Evolutionary conservation across 1,284 basidiomycete genomes (phyloP), one percentile per base, ranked within the genome.

Genomic region (Hemileia vastatrix): DNA sequence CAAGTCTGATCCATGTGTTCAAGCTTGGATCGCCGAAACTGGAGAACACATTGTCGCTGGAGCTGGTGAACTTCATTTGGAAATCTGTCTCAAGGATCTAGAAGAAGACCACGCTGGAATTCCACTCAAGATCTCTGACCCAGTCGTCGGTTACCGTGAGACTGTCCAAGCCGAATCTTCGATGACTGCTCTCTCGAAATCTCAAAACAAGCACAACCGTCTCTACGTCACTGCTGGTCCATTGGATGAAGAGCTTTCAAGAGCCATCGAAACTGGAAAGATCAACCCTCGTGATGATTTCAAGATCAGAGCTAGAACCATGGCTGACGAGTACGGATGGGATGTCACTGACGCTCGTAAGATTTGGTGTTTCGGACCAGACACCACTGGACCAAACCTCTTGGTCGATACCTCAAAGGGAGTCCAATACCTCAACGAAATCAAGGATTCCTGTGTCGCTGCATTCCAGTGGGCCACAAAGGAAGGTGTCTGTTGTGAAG

Each of bases 181-280:
- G 54, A 75, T 75, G 73, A 70, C 70, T n/a, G 73, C 73, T 32
- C 68, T 75, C 59, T 73, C 73, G 67, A 75, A 75, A 71, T 75
- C 73, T 67, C 73, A 75, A 68, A 75, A 75, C 72, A 75, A 75
- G 73, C 73, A 75, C 73, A 75, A 75, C 71, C 73, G 73, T 72
- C 71, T 75, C 52, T 75, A 70, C 63, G 70, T 75, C 50, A 70
- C 70, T 59, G 72, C 72, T 19, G 54, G 60, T 65, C 73, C 73
- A 55, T 65, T 75, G 50, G 72, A 72, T 57, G 73, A 75, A 67
- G 73, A 75, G 65, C 69, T 74, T 54, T 68, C 68, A 57, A 64
- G 65, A 61, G 69, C 69, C 62, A 75, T 75, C 66, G 73, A 75
- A 70, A 45, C 62, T 51, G 73, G 73, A 67, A 73, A 71, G 68